Evolutionary conservation across 495 filamentous ascomycete genomes (phyloP).

Genomic region (Talaromyces adpressus): DNA sequence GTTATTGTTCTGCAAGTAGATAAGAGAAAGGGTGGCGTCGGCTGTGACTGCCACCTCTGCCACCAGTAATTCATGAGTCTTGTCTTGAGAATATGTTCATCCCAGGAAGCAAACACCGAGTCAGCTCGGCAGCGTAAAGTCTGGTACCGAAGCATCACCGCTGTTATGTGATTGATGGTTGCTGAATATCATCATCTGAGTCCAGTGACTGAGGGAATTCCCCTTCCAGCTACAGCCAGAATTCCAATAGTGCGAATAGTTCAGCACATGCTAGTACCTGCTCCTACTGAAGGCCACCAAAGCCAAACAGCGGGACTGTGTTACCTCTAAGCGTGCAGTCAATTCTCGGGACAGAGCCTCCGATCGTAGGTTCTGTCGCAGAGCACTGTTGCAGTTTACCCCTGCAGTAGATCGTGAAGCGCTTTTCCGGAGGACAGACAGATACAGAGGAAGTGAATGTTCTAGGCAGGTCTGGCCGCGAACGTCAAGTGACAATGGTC

Average conservation of each 20-base stretch:
- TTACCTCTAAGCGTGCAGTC: not conserved
- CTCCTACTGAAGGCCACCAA: not conserved
- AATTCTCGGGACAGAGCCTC: not conserved
- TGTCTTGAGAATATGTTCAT: not conserved
- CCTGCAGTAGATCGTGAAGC: not conserved
- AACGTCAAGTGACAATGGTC: not conserved
- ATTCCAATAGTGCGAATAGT: not conserved
- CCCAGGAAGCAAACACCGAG: not conserved
- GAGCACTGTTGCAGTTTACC: not conserved
- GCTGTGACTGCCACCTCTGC: not conserved
- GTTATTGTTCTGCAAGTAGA: not conserved
- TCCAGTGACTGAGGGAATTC: no score
- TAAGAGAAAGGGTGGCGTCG: not conserved
- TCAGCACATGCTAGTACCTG: not conserved
- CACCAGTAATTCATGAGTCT: not conserved
- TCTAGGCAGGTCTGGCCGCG: constrained; percentile 1
- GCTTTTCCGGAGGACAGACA: no score
- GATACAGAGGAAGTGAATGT: not conserved
- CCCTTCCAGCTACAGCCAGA: no score
- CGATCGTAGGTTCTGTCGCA: not conserved
- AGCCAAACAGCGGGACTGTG: not conserved
- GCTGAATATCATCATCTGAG: not conserved
- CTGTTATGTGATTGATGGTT: not conserved
- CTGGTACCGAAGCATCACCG: not conserved
- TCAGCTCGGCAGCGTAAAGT: not conserved